A percentile compares a stretch with the other conserved stretches of the same genome.
phyloP scores from a whole-genome alignment of 2,329 filamentous ascomycete species.

The Aspergillus ibericus region DNA sequence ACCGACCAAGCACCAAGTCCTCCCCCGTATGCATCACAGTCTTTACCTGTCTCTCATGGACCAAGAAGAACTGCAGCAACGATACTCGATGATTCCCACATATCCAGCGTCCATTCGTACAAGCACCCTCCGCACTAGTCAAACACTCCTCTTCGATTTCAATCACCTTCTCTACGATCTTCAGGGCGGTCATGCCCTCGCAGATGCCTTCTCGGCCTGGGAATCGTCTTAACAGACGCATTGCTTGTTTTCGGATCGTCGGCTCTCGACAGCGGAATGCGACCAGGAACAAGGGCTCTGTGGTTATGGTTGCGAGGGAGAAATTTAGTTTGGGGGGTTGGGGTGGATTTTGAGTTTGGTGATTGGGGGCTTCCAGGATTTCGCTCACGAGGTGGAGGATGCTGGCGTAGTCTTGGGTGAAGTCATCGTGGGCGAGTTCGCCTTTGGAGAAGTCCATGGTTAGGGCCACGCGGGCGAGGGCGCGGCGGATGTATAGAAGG shows the following conservation, averaged over 20 bases:
- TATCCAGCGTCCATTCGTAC: background rate
- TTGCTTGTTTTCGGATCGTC: background rate
- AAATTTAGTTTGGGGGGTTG: background rate
- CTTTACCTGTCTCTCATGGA: background rate
- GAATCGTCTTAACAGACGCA: background rate
- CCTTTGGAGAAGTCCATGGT: background rate
- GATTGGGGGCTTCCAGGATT: background rate
- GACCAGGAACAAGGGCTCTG: conserved; percentile 1
- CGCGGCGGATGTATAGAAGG: background rate
- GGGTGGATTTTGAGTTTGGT: background rate
- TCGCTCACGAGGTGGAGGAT: background rate
- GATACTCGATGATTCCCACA: background rate
- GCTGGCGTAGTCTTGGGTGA: background rate
- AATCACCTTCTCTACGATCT: background rate
- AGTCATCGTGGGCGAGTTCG: conserved; percentile 5
- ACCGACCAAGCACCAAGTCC: conserved; percentile 13
- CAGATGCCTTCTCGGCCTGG: conserved; percentile 6
- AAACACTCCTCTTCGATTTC: background rate
- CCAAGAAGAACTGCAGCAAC: background rate
- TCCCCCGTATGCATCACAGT: conserved; percentile 15
- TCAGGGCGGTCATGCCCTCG: background rate
- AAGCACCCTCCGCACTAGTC: background rate
- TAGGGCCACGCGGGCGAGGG: background rate
- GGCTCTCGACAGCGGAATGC: conserved; percentile 1
- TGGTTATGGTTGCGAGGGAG: background rate